Percentiles rank a stretch among this genome's conserved stretches.
These are phyloP conservation scores for Apiospora rasikravindrae DNA, from an alignment of 2,329 filamentous ascomycete species.

Conservation along the genomic window DNA sequence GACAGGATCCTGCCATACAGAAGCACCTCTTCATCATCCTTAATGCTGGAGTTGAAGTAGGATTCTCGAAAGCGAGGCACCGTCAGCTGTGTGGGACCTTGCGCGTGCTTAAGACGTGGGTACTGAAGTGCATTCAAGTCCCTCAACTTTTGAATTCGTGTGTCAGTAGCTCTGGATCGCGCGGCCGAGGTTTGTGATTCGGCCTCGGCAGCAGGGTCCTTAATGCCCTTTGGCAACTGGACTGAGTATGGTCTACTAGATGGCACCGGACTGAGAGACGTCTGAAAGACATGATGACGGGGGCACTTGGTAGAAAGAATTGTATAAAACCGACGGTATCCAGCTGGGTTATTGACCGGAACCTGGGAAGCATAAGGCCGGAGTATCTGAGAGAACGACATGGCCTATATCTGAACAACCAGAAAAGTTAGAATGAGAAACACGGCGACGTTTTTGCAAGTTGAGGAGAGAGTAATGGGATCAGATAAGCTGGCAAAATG, in stretches of 20 bases:
- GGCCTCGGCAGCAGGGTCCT: not conserved
- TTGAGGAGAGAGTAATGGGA: not conserved
- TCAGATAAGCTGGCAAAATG: conserved; percentile 57
- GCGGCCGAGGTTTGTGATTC: conserved; percentile 3
- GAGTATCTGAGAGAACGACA: conserved; percentile 54
- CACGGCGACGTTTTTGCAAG: not conserved
- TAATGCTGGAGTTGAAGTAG: conserved; percentile 24
- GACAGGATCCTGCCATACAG: conserved; percentile 40
- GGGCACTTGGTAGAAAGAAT: conserved; percentile 32
- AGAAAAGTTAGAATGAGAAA: not conserved
- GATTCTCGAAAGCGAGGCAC: conserved; percentile 43
- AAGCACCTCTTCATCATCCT: conserved; percentile 36
- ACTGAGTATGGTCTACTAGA: conserved; percentile 24
- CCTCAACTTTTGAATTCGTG: conserved; percentile 58
- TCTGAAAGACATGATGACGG: conserved; percentile 36
- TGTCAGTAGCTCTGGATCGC: conserved; percentile 24
- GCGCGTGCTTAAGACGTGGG: conserved; percentile 52
- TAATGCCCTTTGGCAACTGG: not conserved
- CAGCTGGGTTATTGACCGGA: conserved; percentile 42
- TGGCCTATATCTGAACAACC: conserved; percentile 20
- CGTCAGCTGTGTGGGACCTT: conserved; percentile 40
- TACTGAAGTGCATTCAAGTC: conserved; percentile 57
- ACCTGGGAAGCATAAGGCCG: conserved; percentile 58
- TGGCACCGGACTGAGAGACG: conserved; percentile 25
- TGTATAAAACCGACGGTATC: conserved; percentile 57